Evolutionary conservation across 192 early-diverging fungal species (phyloP).

Genomic region (Mortierella hygrophila): DNA sequence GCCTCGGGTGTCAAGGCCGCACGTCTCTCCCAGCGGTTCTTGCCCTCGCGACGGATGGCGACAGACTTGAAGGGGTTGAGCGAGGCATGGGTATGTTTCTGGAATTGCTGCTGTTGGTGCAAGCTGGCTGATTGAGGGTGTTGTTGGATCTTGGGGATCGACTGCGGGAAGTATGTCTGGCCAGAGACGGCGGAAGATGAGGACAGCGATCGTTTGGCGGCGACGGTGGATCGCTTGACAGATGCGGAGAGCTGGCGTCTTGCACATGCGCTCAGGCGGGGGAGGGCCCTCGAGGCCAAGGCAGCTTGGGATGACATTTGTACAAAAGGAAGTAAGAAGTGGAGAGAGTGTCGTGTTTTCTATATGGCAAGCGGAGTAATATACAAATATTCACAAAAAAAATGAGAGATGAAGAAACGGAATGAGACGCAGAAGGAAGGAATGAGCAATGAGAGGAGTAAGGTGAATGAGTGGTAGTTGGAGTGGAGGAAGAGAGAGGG

Average conservation of each 20-base stretch:
- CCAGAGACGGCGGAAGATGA: slow-evolving; percentile 20
- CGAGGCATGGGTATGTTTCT: slow-evolving; percentile 46
- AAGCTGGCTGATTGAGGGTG: background rate
- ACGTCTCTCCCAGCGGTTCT: slow-evolving; percentile 97
- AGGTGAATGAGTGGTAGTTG: background rate
- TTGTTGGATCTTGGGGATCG: slow-evolving; percentile 32
- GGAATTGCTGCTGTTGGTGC: slow-evolving; percentile 43
- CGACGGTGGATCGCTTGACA: slow-evolving; percentile 5
- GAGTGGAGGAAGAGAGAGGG: background rate
- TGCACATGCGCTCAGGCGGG: slow-evolving; percentile 29
- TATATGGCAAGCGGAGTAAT: background rate
- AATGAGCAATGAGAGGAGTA: slow-evolving; percentile 10
- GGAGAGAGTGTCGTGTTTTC: background rate
- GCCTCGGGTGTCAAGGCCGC: slow-evolving; percentile 91
- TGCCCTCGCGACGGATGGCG: slow-evolving; percentile 94
- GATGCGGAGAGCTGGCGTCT: slow-evolving; percentile 15
- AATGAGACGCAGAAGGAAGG: slow-evolving; percentile 19
- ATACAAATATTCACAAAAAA: background rate
- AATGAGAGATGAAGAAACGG: slow-evolving; percentile 4
- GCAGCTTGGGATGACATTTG: slow-evolving; percentile 45
- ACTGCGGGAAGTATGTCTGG: slow-evolving; percentile 49
- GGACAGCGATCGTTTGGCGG: slow-evolving; percentile 26
- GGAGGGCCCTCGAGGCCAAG: slow-evolving; percentile 42
- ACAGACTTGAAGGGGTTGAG: slow-evolving; percentile 62
- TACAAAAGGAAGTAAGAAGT: background rate